These are phyloP conservation scores for Leishmania guyanensis DNA, from an alignment of 208 protist species.

Conservation along the genomic window DNA sequence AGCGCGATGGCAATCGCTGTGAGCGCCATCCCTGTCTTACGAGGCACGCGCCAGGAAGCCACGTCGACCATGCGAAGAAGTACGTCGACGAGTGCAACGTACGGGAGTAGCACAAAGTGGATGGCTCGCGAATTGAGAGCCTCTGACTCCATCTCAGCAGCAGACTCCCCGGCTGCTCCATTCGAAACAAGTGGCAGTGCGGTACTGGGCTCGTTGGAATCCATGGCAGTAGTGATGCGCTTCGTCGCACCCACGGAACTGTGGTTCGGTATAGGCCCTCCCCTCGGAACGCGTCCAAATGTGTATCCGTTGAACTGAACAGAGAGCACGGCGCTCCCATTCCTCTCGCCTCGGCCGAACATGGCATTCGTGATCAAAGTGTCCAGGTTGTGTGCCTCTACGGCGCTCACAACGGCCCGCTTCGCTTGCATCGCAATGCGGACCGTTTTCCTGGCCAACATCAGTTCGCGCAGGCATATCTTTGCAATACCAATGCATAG, in stretches of 20 bases:
- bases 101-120: conserved; percentile 78
- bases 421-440: conserved; percentile 79
- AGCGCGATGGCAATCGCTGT: conserved; percentile 49
- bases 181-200: conserved; percentile 7
- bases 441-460: conserved; percentile 59
- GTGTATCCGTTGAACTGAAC: conserved; percentile 69
- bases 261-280: conserved; percentile 39
- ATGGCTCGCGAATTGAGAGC: conserved; percentile 50
- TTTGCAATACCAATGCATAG: conserved; percentile 87
- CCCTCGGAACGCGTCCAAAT: conserved; percentile 54
- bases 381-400: conserved; percentile 72
- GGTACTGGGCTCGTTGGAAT: conserved; percentile 12
- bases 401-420: conserved; percentile 44
- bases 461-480: conserved; percentile 69
- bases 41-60: conserved; percentile 62
- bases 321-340: conserved; percentile 71
- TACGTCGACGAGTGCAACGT: conserved; percentile 68
- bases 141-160: conserved; percentile 11
- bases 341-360: conserved; percentile 67
- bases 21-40: conserved; percentile 65
- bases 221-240: conserved; percentile 3
- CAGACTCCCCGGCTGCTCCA: not conserved
- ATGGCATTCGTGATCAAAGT: conserved; percentile 70
- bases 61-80: conserved; percentile 57
- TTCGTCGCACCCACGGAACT: not conserved